Evolutionary conservation across 1,284 basidiomycete species (phyloP).

Genomic region (Pholiota adiposa): DNA sequence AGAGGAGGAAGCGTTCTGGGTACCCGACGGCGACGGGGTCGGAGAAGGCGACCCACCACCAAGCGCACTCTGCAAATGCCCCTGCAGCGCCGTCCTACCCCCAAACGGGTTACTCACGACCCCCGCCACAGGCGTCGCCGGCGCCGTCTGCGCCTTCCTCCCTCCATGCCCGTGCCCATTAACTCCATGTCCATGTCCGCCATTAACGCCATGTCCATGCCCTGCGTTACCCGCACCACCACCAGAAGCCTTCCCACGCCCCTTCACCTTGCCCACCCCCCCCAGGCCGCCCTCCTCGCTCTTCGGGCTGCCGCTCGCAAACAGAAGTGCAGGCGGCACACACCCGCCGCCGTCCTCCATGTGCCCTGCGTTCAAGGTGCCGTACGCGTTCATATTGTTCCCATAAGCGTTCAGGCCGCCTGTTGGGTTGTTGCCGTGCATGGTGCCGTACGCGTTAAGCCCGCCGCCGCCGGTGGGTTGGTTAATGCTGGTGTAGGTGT

Average conservation of each 20-base stretch:
- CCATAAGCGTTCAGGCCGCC: no score
- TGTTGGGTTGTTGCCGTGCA: no score
- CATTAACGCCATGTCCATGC: no score
- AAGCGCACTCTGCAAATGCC: neutral
- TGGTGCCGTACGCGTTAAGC: no score
- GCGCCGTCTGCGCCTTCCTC: neutral
- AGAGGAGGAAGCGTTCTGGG: no score
- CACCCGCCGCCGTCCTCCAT: conserved; percentile 36
- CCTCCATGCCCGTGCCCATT: neutral
- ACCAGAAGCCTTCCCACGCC: neutral
- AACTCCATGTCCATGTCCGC: no score
- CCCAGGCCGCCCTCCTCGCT: neutral
- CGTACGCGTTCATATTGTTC: no score
- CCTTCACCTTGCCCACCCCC: conserved; percentile 1
- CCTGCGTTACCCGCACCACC: no score
- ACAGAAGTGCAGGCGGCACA: conserved; percentile 70
- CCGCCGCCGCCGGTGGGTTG: no score
- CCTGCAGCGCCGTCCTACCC: neutral
- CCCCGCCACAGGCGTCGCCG: neutral
- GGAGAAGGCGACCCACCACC: no score
- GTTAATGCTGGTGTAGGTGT: no score
- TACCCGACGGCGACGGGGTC: no score
- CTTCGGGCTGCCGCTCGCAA: conserved; percentile 33
- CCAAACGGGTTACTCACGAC: neutral
- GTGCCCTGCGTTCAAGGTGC: conserved; percentile 20